Evolutionary conservation across 1,284 basidiomycete species (phyloP), one percentile per base, ranked within the genome.

Genomic region (Fomes fomentarius): DNA sequence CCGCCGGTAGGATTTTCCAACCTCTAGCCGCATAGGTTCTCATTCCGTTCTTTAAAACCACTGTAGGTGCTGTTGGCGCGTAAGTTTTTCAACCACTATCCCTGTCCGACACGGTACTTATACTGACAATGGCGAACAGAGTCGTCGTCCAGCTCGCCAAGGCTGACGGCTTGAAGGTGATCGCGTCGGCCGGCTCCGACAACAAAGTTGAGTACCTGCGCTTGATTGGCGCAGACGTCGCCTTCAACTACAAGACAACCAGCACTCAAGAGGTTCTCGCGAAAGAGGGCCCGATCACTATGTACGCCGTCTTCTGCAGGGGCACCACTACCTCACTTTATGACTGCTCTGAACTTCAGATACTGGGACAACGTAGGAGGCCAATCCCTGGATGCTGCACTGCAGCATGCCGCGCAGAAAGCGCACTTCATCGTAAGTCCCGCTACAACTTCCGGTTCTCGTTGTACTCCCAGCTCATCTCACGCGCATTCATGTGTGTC

Each of bases 181-280:
- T 91, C 57, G 88, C 81, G 1, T 87, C 89, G 2, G 87, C 88
- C 0, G 89, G 89, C 1, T 82, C 84, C 0, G 76, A 83, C 7
- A 83, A 85, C 45, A 93, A 92, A 68, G 81, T 86, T 47, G 67
- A 74, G 10, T 85, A 81, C 67, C 76, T 89, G 63, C 80, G 80
- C 60, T 67, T 77, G 31, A 68, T 89, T 39, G 87, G 87, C 0
- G 83, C 82, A 8, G 87, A 92, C 63, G 78, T 83, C 10, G 83
- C 78, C 0, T 82, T 91, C 72, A 89, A 91, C 71, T 91, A 91
- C 73, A 91, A 91, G 71, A 80, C 73, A 0, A 70, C 69, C 10
- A 70, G 69, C 40, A 80, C 79, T 14, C 71, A 70, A 31, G 74
- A 80, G 28, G 76, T 84, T 1, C 76, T 90, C 60, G 72, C 75